phyloP scores from a whole-genome alignment of 2,329 filamentous ascomycete genomes.

The Penicillium fuscoglaucum region DNA sequence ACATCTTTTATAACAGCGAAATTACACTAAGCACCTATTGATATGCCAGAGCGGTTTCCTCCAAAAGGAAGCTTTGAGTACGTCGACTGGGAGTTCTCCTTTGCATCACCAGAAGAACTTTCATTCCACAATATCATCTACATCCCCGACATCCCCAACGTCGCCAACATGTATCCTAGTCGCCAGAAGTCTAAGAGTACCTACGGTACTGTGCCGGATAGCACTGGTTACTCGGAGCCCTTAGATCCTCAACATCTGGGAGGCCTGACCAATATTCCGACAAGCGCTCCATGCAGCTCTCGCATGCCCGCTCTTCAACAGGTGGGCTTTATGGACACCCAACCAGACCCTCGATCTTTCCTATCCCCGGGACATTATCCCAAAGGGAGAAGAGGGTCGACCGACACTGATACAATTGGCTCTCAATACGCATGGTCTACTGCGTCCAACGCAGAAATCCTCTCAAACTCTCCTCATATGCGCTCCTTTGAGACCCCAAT shows the following conservation, averaged over 20 bases:
- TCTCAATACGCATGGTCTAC: slow-evolving; percentile 26
- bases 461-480: slow-evolving; percentile 8
- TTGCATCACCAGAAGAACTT: background rate
- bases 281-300: slow-evolving; percentile 6
- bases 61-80: slow-evolving; percentile 8
- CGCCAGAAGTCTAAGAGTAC: slow-evolving; percentile 3
- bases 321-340: slow-evolving; percentile 4
- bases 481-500: slow-evolving; percentile 9
- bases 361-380: slow-evolving; percentile 17
- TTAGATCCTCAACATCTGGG: slow-evolving; percentile 7
- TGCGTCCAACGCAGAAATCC: slow-evolving; percentile 16
- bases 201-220: slow-evolving; percentile 5
- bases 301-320: slow-evolving; percentile 10
- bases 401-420: slow-evolving; percentile 17
- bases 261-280: slow-evolving; percentile 14
- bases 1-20: background rate
- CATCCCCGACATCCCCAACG: background rate
- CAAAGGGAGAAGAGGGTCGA: slow-evolving; percentile 16
- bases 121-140: slow-evolving; percentile 1
- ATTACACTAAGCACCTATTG: slow-evolving; percentile 2
- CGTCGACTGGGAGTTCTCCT: slow-evolving; percentile 9
- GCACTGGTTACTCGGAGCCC: background rate
- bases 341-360: slow-evolving; percentile 15
- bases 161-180: slow-evolving; percentile 8
- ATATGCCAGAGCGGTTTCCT: slow-evolving; percentile 15